Evolutionary conservation across 2,329 filamentous ascomycete species (phyloP).

Genomic region (Aspergillus sergii): DNA sequence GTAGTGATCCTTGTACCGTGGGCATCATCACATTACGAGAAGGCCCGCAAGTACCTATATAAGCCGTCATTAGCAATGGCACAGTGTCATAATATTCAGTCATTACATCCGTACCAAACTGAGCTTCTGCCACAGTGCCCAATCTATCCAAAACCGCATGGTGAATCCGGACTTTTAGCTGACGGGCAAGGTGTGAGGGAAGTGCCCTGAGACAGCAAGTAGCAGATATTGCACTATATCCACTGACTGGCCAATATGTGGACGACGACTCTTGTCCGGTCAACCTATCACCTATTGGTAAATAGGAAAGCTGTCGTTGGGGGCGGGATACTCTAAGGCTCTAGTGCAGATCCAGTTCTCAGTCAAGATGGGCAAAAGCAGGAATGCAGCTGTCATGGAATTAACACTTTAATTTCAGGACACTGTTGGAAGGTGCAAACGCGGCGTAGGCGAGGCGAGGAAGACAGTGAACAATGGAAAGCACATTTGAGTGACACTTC

Average conservation of each 20-base stretch:
- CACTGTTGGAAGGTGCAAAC: not conserved
- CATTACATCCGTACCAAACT: conserved; percentile 68
- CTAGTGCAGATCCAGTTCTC: not conserved
- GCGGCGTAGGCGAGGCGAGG: not conserved
- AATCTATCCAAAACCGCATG: conserved; percentile 64
- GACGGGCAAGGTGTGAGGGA: not conserved
- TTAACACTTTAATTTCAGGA: not conserved
- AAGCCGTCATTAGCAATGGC: conserved; percentile 18
- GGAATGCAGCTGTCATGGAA: not conserved
- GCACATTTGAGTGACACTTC: not conserved
- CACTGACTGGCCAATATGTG: not conserved
- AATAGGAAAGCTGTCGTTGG: not conserved
- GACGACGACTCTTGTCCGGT: not conserved
- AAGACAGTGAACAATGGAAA: not conserved
- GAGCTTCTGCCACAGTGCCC: conserved; percentile 88
- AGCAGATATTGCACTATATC: not conserved
- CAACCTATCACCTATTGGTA: not conserved
- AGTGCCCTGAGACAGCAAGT: not conserved
- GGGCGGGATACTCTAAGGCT: not conserved
- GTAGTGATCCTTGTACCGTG: conserved; percentile 15
- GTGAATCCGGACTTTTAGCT: conserved; percentile 8
- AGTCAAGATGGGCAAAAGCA: not conserved
- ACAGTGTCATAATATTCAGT: not conserved
- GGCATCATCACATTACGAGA: conserved; percentile 54
- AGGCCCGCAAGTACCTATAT: conserved; percentile 69